Evolutionary conservation across 169 alveolate species (phyloP), one percentile per base, ranked within the genome.

Genomic region (Cryptosporidium sp.): DNA sequence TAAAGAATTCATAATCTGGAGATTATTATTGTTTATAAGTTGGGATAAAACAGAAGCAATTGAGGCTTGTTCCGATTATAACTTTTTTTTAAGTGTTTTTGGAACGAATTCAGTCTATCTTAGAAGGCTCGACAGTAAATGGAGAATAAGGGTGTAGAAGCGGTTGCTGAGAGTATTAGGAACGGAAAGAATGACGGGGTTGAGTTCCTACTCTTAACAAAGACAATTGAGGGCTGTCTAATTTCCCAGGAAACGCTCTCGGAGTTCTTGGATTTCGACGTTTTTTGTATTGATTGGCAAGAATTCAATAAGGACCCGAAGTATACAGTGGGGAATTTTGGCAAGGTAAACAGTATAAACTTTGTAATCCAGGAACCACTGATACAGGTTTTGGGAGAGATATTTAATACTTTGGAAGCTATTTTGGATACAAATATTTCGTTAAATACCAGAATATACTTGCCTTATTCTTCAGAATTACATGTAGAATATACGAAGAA

Each of bases 301-400:
- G 55, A 73, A 21, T 52, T 35, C 8, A 48, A 18, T n/a, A 12
- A 73, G 58, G 33, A 41, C 23, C 59, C 70, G 16, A 73, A 55
- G n/a, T 33, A 37, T 21, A 51, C 70, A 8, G 43, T 31, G 65
- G 69, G 35, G 43, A 33, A 73, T 31, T 73, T 21, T 37, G 33
- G 14, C 6, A 70, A 70, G 41, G 45, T 73, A 16, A 35, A 52
- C 33, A 73, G 86, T 21, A 31, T 73, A 14, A 73, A 52, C 33
- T 73, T 73, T 73, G 26, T 73, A 73, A 37, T 12, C 10, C 86
- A 37, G 18, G 86, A 73, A 18, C 86, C 86, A 16, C 18, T 73
- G 16, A 73, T 73, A 55, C 55, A 55, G 41, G 35, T 73, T n/a
- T 59, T 73, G 29, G 23, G 43, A 10, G 55, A 73, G 29, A 31